Base-by-base conservation (phyloP, 2,329 filamentous ascomycete species). In the Diaporthe caulivora region DNA sequence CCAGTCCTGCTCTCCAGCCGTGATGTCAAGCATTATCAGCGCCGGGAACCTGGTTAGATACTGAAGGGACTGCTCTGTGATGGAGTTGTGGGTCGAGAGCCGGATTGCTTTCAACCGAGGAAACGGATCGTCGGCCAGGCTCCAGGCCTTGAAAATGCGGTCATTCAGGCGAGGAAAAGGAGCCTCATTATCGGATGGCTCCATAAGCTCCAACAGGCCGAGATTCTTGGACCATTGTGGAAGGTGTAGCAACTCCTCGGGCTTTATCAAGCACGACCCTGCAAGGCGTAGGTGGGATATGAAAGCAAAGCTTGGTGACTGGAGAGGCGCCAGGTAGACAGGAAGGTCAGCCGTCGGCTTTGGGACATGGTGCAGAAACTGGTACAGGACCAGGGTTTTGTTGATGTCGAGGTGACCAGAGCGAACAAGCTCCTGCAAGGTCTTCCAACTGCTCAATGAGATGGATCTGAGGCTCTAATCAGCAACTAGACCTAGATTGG, bases 141-240 rank as follows among this genome's bases (percentile, higher is more conserved):
- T 72, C 71, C 71, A 72, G 1, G 64, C 71, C 29, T 54, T 69
- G 15, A 72, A 40, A 24, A 72, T 9, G 26, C 55, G 54, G 44
- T 74, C 69, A 37, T 29, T 72, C n/a, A 68, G 34, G 7, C 44
- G 18, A 53, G 72, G 72, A 5, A 72, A 74, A n/a, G 44, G 55
- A 6, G 44, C n/a, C 5, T 15, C 17, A 1, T 17, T 2, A 24
- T 51, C 17, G 4, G 8, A 17, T 8, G 70, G 71, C 58, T 71
- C 71, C n/a, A 73, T n/a, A 3, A 75, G 21, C 29, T 75, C 73
- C 51, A 75, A n/a, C 18, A 75, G 3, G 8, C 67, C 71, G n/a
- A 75, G 71, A 37, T 71, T 75, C 3, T 71, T 72, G 29, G 58
- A 49, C 51, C 70, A 40, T 17, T 3, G 34, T 24, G 71, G 67